These are phyloP conservation scores for Neoconidiobolus thromboides DNA, from an alignment of 371 early-diverging fungal genomes.

Conservation along the genomic window DNA sequence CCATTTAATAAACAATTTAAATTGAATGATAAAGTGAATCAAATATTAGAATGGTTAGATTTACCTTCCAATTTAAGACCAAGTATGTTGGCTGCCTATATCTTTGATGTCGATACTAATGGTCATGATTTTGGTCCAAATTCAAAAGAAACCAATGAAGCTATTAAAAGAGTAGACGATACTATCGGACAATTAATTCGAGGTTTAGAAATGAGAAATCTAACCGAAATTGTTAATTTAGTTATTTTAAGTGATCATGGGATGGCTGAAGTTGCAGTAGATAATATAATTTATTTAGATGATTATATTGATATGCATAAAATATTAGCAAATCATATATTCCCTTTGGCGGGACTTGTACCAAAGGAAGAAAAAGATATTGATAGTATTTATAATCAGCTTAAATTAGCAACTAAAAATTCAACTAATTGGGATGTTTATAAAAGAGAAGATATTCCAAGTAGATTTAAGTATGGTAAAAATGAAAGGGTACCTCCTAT, in stretches of 20 bases:
- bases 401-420: constrained; percentile 15
- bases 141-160: constrained; percentile 22
- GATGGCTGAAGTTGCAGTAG: constrained; percentile 38
- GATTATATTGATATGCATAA: constrained; percentile 31
- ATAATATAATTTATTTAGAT: constrained; percentile 48
- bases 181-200: constrained; percentile 35
- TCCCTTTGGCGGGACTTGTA: constrained; percentile 25
- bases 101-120: constrained; percentile 59
- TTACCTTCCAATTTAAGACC: constrained; percentile 45
- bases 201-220: constrained; percentile 28
- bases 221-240: constrained; percentile 46
- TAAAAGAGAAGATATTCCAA: constrained; percentile 38
- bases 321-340: constrained; percentile 18
- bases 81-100: constrained; percentile 51
- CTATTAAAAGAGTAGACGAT: constrained; percentile 39
- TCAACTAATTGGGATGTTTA: constrained; percentile 31
- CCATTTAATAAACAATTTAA: constrained; percentile 25
- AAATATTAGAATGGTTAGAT: constrained; percentile 57
- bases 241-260: constrained; percentile 86
- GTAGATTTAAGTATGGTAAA: constrained; percentile 31
- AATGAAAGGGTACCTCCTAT: constrained; percentile 52
- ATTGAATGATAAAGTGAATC: constrained; percentile 32
- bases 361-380: constrained; percentile 16
- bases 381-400: constrained; percentile 12
- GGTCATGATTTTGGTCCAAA: constrained; percentile 71